Evolutionary conservation across 331 rosid species (phyloP).

Genomic region (Erythrophleum ivorense): DNA sequence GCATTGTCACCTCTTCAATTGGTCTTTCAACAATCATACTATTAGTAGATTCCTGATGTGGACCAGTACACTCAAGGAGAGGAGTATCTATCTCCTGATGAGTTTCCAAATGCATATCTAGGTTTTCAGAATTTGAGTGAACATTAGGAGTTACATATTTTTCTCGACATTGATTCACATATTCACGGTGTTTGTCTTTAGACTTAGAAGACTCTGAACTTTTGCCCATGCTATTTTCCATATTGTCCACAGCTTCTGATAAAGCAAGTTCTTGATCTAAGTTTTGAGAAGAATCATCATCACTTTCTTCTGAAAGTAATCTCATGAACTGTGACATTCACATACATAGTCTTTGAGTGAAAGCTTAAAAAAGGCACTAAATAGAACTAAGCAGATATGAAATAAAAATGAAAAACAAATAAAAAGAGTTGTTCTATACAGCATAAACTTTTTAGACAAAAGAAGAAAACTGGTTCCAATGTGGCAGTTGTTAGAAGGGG

Average conservation of each 20-base stretch:
- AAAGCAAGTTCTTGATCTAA: slow-evolving; percentile 72
- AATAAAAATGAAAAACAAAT: not conserved
- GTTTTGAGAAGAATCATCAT: slow-evolving; percentile 52
- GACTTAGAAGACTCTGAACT: slow-evolving; percentile 44
- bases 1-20: slow-evolving; percentile 66
- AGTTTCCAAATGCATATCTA: slow-evolving; percentile 42
- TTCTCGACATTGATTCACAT: slow-evolving; percentile 65
- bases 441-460: slow-evolving; percentile 4
- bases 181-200: slow-evolving; percentile 64
- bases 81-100: slow-evolving; percentile 39
- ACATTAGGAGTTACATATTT: slow-evolving; percentile 56
- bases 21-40: slow-evolving; percentile 54
- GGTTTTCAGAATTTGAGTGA: slow-evolving; percentile 52
- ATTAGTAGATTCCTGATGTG: slow-evolving; percentile 36
- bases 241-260: slow-evolving; percentile 66
- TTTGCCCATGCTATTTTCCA: slow-evolving; percentile 59
- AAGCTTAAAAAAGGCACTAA: not conserved
- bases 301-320: slow-evolving; percentile 64
- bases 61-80: slow-evolving; percentile 42
- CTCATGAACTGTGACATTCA: slow-evolving; percentile 73
- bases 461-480: not conserved
- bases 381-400: not conserved
- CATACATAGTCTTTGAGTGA: slow-evolving; percentile 29
- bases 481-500: slow-evolving; percentile 1
- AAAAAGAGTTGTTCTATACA: not conserved